These are phyloP conservation scores for Melanogaster broomeanus DNA, from an alignment of 768 basidiomycete genomes.

Conservation along the genomic window DNA sequence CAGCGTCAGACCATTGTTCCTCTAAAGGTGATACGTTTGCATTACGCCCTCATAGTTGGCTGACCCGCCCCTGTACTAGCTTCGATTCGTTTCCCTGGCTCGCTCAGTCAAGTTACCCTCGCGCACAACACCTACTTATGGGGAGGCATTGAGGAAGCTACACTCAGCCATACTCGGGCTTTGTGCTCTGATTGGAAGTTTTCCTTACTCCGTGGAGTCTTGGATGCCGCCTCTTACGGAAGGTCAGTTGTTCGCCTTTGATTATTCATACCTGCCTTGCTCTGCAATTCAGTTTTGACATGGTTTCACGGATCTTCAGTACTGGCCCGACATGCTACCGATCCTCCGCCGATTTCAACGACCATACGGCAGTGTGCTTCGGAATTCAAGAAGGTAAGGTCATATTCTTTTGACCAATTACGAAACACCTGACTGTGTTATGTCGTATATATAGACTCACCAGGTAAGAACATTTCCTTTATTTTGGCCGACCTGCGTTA, in stretches of 20 bases:
- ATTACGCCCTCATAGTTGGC: background rate
- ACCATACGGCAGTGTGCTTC: constrained; percentile 85
- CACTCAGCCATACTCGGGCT: constrained; percentile 95
- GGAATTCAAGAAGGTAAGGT: constrained; percentile 79
- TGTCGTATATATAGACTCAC: constrained; percentile 48
- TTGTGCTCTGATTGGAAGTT: constrained; percentile 90
- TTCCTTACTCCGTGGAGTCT: constrained; percentile 92
- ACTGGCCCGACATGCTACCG: constrained; percentile 74
- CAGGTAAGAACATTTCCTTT: constrained; percentile 43
- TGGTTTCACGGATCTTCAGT: constrained; percentile 41
- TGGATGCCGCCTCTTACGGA: constrained; percentile 88
- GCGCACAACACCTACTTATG: constrained; percentile 69
- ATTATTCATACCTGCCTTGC: background rate
- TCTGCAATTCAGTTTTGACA: background rate
- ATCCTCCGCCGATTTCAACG: constrained; percentile 88
- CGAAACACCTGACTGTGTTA: constrained; percentile 4
- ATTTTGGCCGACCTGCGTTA: constrained; percentile 3
- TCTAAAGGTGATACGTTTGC: constrained; percentile 58
- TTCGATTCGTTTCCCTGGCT: constrained; percentile 74
- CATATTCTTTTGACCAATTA: constrained; percentile 9
- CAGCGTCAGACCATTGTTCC: constrained; percentile 84
- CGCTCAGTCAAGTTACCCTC: constrained; percentile 64
- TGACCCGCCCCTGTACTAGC: constrained; percentile 42
- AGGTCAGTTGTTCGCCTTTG: constrained; percentile 41
- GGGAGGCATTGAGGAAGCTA: constrained; percentile 68